Percentiles rank a stretch among this genome's conserved stretches.
These are phyloP conservation scores for Atkinsonella hypoxylon DNA, from an alignment of 2,329 filamentous ascomycete species.

Conservation along the genomic window DNA sequence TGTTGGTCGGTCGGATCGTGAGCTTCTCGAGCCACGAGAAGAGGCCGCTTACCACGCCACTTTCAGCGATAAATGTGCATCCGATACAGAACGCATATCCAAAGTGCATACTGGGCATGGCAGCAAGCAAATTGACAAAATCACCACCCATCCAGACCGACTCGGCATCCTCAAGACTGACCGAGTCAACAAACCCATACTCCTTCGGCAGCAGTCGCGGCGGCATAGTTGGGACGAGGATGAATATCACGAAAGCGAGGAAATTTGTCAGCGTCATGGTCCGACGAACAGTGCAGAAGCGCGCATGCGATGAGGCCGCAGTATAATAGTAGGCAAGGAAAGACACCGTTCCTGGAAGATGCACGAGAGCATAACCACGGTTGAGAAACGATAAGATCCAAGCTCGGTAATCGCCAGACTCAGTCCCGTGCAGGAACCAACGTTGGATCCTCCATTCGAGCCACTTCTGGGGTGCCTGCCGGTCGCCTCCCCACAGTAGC, in stretches of 20 bases:
- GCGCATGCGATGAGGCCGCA: constrained; percentile 47
- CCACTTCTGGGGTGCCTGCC: constrained; percentile 6
- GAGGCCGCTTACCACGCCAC: constrained; percentile 31
- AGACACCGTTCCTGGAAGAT: constrained; percentile 59
- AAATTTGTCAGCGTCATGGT: constrained; percentile 46
- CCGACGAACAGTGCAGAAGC: constrained; percentile 38
- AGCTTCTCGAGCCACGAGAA: constrained; percentile 6
- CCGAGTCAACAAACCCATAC: constrained; percentile 43
- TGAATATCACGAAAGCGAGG: constrained; percentile 42
- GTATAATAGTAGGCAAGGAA: constrained; percentile 51
- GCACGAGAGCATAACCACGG: constrained; percentile 58
- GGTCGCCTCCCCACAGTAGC: constrained; percentile 6
- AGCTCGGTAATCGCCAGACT: constrained; percentile 21
- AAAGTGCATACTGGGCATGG: constrained; percentile 46
- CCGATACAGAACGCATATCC: constrained; percentile 42
- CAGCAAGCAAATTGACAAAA: constrained; percentile 43
- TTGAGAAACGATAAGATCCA: constrained; percentile 51
- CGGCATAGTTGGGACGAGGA: constrained; percentile 45
- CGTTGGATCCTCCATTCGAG: constrained; percentile 35
- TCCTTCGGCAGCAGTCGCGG: constrained; percentile 43
- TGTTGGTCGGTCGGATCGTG: not conserved
- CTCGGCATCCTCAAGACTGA: constrained; percentile 28
- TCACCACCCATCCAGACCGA: constrained; percentile 17
- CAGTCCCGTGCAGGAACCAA: constrained; percentile 43
- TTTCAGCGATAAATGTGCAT: constrained; percentile 38